Conservation (phyloP, 2,329 filamentous ascomycete species). For the Botryosphaeria agaves region DNA sequence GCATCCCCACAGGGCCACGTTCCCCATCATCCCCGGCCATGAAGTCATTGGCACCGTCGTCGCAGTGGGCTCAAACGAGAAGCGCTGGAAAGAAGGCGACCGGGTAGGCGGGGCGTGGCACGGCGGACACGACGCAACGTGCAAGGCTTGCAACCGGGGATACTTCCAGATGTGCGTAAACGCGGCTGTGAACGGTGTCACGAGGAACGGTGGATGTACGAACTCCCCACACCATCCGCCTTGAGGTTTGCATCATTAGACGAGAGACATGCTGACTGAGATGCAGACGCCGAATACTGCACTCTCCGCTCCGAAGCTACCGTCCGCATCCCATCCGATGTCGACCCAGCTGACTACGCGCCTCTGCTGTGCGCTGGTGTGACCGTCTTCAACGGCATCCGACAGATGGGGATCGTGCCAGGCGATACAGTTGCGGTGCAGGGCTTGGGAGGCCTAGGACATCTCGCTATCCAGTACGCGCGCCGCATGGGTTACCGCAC, state of each 20-base stretch:
- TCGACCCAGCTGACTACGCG: constrained; percentile 26
- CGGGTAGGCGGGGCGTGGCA: constrained; percentile 54
- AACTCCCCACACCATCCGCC: not conserved
- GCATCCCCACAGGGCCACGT: constrained; percentile 7
- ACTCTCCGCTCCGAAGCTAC: constrained; percentile 42
- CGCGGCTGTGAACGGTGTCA: constrained; percentile 45
- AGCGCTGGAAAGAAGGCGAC: constrained; percentile 43
- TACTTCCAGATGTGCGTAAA: constrained; percentile 54
- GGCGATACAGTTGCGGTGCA: constrained; percentile 33
- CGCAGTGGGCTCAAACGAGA: constrained; percentile 39
- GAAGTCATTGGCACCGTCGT: constrained; percentile 54
- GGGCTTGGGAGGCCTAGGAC: constrained; percentile 34
- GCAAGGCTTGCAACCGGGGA: constrained; percentile 44
- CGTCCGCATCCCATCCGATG: constrained; percentile 30
- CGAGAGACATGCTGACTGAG: not conserved
- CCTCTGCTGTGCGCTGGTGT: constrained; percentile 21
- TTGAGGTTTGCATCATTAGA: not conserved
- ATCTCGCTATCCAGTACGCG: constrained; percentile 35
- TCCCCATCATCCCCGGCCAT: constrained; percentile 49
- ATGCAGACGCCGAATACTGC: constrained; percentile 40
- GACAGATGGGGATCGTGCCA: constrained; percentile 26
- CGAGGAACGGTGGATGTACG: constrained; percentile 42
- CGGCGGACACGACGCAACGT: constrained; percentile 45
- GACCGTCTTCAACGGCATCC: constrained; percentile 34
- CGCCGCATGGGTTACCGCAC: constrained; percentile 34